Base-by-base conservation (phyloP, 306 rosid genomes). In the Corylus avellana region DNA sequence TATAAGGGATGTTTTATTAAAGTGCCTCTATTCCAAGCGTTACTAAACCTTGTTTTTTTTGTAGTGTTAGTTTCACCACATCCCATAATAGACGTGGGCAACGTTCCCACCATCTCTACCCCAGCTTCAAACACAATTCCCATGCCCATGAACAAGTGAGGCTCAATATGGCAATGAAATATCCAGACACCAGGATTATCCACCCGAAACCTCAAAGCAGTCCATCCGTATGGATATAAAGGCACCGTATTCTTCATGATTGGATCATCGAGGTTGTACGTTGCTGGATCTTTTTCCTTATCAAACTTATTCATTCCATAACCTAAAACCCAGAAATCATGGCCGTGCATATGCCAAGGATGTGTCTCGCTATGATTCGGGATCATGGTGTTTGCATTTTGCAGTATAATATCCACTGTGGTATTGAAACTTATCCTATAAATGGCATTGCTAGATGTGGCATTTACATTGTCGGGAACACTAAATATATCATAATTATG, bases 261-360 rank as follows among this genome's bases (percentile, higher is more conserved):
- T 0, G 80, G 80, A 44, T 77, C 56, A 16, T 54, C 69, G 66
- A 77, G 8, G 56, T 77, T 77, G 56, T 18, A 70, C n/a, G 42
- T 77, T 10, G 53, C 51, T 3, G 67, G 18, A 12, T 77, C 80
- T 2, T 44, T 68, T 29, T 53, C 12, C 0, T 9, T 14, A 39
- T 77, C 55, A 42, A 77, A 68, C 29, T 77, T 77, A 2, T 74
- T 66, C 1, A 2, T 17, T 2, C 80, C 80, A 54, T 5, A 68
- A 35, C 69, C 80, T 68, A 77, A 27, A 53, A 77, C 75, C 80
- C 80, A 77, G 29, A 77, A 77, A 17, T 77, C 47, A 29, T 77
- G 75, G 55, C 80, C 80, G 3, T 77, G 80, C 35, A 77, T 74
- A 68, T 77, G 80, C 80, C 80, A 77, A 6, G 80, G 75, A 53